These are phyloP conservation scores for Noccaea bulbosa DNA, from an alignment of 345 rosid genomes.

Conservation along the genomic window DNA sequence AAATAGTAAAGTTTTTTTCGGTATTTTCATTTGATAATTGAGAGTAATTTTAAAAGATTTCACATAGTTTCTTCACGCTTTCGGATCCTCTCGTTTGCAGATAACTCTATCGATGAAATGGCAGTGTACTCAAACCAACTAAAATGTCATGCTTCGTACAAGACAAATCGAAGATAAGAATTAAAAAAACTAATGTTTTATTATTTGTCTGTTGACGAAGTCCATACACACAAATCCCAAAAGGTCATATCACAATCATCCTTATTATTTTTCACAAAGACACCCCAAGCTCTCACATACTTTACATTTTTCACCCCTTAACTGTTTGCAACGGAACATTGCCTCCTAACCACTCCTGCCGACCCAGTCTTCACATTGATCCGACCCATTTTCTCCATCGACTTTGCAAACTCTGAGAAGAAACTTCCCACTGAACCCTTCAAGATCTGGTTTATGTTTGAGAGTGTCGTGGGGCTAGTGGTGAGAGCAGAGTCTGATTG, in stretches of 20 bases:
- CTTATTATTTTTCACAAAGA: constrained; percentile 14
- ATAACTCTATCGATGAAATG: constrained; percentile 7
- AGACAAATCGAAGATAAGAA: constrained; percentile 7
- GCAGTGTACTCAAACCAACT: constrained; percentile 25
- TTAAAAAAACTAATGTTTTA: not conserved
- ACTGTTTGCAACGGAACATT: constrained; percentile 65
- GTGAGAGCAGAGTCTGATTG: constrained; percentile 77
- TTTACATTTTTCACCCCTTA: constrained; percentile 24
- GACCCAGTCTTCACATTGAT: constrained; percentile 69
- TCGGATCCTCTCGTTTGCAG: constrained; percentile 6
- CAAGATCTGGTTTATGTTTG: constrained; percentile 52
- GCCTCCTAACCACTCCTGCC: constrained; percentile 67
- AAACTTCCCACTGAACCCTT: constrained; percentile 56
- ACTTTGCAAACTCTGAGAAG: constrained; percentile 61
- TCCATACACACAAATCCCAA: constrained; percentile 33
- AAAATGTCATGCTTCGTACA: constrained; percentile 28
- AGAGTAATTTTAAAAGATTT: not conserved
- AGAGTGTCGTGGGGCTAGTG: constrained; percentile 55
- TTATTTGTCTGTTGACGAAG: constrained; percentile 23
- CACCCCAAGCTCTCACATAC: constrained; percentile 22
- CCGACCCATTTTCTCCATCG: constrained; percentile 86
- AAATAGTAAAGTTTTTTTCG: not conserved
- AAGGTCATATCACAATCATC: constrained; percentile 28
- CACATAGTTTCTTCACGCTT: not conserved
- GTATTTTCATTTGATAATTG: not conserved